These are phyloP conservation scores for Russula earlei DNA, from an alignment of 768 basidiomycete species.

Conservation along the genomic window DNA sequence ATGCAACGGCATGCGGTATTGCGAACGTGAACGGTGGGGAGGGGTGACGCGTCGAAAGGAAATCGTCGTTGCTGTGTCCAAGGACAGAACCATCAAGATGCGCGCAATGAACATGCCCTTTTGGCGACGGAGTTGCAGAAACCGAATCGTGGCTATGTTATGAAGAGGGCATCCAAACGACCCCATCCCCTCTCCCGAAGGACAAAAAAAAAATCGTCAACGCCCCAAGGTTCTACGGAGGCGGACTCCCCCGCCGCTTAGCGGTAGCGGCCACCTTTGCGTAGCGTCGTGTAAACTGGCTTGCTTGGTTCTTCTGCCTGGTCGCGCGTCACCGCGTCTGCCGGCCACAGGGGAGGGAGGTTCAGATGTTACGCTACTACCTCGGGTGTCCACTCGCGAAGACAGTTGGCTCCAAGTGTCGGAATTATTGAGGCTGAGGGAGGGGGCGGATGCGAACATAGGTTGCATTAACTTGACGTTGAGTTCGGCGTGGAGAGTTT, in stretches of 20 bases:
- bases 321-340: too few species aligned
- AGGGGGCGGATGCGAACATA: not conserved
- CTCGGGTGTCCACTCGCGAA: not conserved
- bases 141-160: not conserved
- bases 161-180: not conserved
- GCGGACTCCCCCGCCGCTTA: not conserved
- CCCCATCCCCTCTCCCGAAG: not conserved
- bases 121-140: not conserved
- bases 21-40: too few species aligned
- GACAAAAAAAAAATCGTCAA: not conserved
- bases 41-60: too few species aligned
- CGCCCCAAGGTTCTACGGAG: not conserved
- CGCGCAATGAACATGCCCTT: not conserved
- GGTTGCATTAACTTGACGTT: not conserved
- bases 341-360: not conserved
- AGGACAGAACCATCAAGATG: too few species aligned
- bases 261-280: conserved; percentile 3
- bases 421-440: not conserved
- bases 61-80: too few species aligned
- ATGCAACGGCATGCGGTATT: too few species aligned
- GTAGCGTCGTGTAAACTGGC: not conserved
- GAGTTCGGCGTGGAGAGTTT: conserved; percentile 19
- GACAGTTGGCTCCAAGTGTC: not conserved
- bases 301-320: not conserved
- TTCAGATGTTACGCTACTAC: not conserved